Evolutionary conservation across 169 alveolate species (phyloP).

Genomic region (Cryptosporidium muris): DNA sequence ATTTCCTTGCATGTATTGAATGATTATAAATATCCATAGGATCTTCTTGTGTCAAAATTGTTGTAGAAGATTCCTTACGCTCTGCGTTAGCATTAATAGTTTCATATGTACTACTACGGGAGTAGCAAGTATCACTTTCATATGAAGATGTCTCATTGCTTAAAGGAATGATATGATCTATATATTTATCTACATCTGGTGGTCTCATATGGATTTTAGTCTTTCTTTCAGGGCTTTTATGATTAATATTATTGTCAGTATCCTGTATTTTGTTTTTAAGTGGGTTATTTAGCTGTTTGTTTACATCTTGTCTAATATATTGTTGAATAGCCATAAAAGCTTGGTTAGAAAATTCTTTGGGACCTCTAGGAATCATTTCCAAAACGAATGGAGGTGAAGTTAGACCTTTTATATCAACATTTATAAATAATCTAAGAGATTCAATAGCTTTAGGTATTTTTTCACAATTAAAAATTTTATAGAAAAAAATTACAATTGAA

Average conservation of each 20-base stretch:
- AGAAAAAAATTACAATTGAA: slow-evolving; percentile 75
- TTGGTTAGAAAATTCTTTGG: slow-evolving; percentile 19
- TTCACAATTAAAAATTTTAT: slow-evolving; percentile 42
- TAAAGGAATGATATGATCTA: slow-evolving; percentile 63
- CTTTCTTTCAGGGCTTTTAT: not conserved
- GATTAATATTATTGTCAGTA: not conserved
- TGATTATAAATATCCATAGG: not conserved
- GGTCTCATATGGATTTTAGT: slow-evolving; percentile 47
- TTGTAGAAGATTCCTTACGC: slow-evolving; percentile 14
- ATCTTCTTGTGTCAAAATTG: slow-evolving; percentile 30
- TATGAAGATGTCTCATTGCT: slow-evolving; percentile 8
- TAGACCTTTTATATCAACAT: slow-evolving; percentile 15
- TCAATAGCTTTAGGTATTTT: slow-evolving; percentile 7
- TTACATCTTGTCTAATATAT: slow-evolving; percentile 20
- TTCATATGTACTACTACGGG: slow-evolving; percentile 58
- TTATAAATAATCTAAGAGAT: slow-evolving; percentile 26
- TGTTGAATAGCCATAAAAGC: slow-evolving; percentile 61
- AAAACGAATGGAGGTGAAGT: no score
- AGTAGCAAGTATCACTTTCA: slow-evolving; percentile 20
- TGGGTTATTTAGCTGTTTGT: not conserved
- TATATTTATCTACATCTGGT: slow-evolving; percentile 65
- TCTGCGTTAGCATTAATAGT: slow-evolving; percentile 19
- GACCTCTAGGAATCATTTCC: not conserved
- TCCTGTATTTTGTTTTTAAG: not conserved
- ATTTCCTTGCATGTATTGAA: not conserved